phyloP scores from a whole-genome alignment of 805 yeast genomes.

The Cyberlindnera amylophila region DNA sequence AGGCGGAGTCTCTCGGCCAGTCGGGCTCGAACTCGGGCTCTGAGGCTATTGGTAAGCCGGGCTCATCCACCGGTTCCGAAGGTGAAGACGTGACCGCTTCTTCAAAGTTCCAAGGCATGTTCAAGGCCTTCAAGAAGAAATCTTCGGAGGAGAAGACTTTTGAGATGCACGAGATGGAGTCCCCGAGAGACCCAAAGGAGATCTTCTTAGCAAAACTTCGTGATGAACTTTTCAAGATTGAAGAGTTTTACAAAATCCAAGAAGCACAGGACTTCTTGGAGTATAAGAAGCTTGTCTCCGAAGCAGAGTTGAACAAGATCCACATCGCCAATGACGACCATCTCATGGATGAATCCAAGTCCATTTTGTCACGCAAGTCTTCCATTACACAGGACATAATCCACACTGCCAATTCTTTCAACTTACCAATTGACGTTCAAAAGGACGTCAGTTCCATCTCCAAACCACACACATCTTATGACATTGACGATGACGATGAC shows the following conservation, averaged over 20 bases:
- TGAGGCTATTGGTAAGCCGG: not conserved
- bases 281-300: conserved; percentile 43
- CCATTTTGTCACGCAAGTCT: conserved; percentile 23
- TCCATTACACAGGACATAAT: conserved; percentile 21
- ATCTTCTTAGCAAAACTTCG: conserved; percentile 44
- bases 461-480: no score
- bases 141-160: conserved; percentile 11
- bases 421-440: conserved; percentile 20
- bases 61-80: conserved; percentile 11
- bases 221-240: conserved; percentile 49
- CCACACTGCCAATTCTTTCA: conserved; percentile 19
- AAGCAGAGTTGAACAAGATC: conserved; percentile 39
- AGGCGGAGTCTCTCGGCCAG: conserved; percentile 32
- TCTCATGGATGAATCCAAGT: conserved; percentile 22
- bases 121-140: conserved; percentile 9
- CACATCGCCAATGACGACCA: conserved; percentile 24
- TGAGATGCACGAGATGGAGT: conserved; percentile 27
- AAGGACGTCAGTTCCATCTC: no score
- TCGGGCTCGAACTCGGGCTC: conserved; percentile 2
- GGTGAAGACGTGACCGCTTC: conserved; percentile 3
- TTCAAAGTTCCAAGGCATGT: not conserved
- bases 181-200: conserved; percentile 31
- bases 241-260: conserved; percentile 44
- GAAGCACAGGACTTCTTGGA: conserved; percentile 44
- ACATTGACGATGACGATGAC: conserved; percentile 37